Conservation (phyloP, 1,284 basidiomycete genomes). For the Ganoderma boninense region DNA sequence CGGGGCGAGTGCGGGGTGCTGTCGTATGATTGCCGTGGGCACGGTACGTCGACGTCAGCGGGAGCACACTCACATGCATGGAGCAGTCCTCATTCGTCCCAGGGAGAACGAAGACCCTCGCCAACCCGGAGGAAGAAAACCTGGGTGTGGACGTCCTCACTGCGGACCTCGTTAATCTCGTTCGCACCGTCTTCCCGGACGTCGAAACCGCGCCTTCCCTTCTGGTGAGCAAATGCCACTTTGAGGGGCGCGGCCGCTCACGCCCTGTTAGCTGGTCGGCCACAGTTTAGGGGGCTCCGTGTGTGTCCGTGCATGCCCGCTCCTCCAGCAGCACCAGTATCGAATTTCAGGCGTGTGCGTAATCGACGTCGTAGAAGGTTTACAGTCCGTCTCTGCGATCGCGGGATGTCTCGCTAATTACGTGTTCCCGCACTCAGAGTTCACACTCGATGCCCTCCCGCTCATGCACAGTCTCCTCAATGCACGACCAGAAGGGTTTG, state of each 20-base stretch:
- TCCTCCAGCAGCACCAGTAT: slow-evolving; percentile 74
- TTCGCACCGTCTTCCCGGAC: slow-evolving; percentile 77
- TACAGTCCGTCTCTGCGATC: background rate
- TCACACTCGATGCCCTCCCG: slow-evolving; percentile 92
- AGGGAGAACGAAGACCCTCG: slow-evolving; percentile 40
- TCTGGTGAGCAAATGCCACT: slow-evolving; percentile 58
- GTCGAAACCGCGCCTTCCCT: slow-evolving; percentile 71
- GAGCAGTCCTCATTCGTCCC: slow-evolving; percentile 13
- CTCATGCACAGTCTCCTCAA: slow-evolving; percentile 92
- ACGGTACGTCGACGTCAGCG: slow-evolving; percentile 60
- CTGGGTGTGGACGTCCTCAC: slow-evolving; percentile 78
- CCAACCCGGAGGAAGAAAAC: slow-evolving; percentile 61
- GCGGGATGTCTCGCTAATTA: slow-evolving; percentile 19
- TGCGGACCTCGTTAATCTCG: slow-evolving; percentile 73
- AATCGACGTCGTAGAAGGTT: slow-evolving; percentile 96
- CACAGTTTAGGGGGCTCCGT: slow-evolving; percentile 95
- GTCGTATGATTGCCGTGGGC: slow-evolving; percentile 86
- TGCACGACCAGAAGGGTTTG: slow-evolving; percentile 86
- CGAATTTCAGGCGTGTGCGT: slow-evolving; percentile 86
- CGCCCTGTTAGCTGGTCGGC: slow-evolving; percentile 72
- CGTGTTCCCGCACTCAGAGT: slow-evolving; percentile 61
- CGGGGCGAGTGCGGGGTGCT: slow-evolving; percentile 86
- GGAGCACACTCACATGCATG: background rate
- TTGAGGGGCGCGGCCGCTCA: slow-evolving; percentile 7
- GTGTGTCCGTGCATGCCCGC: slow-evolving; percentile 74